These are phyloP conservation scores for Daucus carota DNA, from an alignment of 129 eudicot genomes.

Conservation along the genomic window DH1_v3.0 NC_030382.2:43413501-43414000, in stretches of 20 bases:
- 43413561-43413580: neutral
- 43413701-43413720: neutral
- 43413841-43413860: neutral
- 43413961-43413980: neutral
- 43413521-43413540: neutral
- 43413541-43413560: neutral
- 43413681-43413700: neutral
- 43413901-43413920: neutral
- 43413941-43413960: neutral
- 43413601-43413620: neutral
- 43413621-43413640: neutral
- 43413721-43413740: neutral
- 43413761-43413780: too few relatives aligned
- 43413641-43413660: neutral
- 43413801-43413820: neutral
- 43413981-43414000: neutral
- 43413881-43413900: neutral
- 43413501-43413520: neutral
- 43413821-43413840: neutral
- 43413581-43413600: neutral
- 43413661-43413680: neutral
- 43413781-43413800: neutral
- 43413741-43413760: neutral
- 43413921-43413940: neutral
- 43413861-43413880: neutral